Evolutionary conservation across 2,329 filamentous ascomycete species (phyloP).

Genomic region (Stagonosporopsis tanaceti): DNA sequence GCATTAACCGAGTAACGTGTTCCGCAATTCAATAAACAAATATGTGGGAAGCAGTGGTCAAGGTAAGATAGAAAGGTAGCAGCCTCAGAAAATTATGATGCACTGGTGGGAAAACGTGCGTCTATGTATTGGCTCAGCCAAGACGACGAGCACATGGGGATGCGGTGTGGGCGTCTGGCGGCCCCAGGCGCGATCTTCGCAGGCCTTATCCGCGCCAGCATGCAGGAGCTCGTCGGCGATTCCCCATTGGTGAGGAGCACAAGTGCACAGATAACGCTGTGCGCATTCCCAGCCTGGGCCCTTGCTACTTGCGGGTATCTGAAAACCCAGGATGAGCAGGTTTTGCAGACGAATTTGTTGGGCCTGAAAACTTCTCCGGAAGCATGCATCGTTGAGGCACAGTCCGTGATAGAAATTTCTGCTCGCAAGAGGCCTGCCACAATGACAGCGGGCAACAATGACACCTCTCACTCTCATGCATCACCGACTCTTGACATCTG

Average conservation of each 20-base stretch:
- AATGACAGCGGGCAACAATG: slow-evolving; percentile 7
- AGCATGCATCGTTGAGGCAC: slow-evolving; percentile 4
- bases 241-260: slow-evolving; percentile 16
- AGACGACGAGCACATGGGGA: slow-evolving; percentile 24
- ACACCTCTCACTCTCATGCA: slow-evolving; percentile 12
- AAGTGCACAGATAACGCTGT: slow-evolving; percentile 22
- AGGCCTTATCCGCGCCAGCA: slow-evolving; percentile 21
- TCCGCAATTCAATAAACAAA: slow-evolving; percentile 16
- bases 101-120: slow-evolving; percentile 40
- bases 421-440: slow-evolving; percentile 1
- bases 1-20: slow-evolving; percentile 15
- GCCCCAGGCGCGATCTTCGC: slow-evolving; percentile 23
- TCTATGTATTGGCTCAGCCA: slow-evolving; percentile 46
- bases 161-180: slow-evolving; percentile 14
- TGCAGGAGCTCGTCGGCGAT: slow-evolving; percentile 17
- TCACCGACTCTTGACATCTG: slow-evolving; percentile 1
- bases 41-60: slow-evolving; percentile 15
- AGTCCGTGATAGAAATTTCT: slow-evolving; percentile 3
- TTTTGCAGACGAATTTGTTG: slow-evolving; percentile 16
- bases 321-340: slow-evolving; percentile 15
- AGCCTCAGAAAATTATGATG: slow-evolving; percentile 27
- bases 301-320: slow-evolving; percentile 9
- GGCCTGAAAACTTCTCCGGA: slow-evolving; percentile 1
- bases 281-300: slow-evolving; percentile 11
- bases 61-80: slow-evolving; percentile 17